Base-by-base conservation (phyloP, 495 filamentous ascomycete species). In the Ramalina intermedia region DNA sequence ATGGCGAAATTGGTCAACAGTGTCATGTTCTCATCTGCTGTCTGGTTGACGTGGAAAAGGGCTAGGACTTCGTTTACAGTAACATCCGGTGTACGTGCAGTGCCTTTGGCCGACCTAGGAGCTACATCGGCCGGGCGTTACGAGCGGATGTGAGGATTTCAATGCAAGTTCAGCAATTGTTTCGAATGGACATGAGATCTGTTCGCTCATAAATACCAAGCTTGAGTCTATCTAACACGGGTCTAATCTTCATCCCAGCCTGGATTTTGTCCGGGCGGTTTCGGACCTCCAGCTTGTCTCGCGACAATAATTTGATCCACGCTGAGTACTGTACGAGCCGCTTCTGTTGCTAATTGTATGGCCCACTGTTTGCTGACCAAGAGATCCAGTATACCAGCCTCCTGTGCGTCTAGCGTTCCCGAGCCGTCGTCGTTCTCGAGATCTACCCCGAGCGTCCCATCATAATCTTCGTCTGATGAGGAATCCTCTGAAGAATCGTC, bases 241-340 rank as follows among this genome's bases (percentile, higher is more conserved):
- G 17, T 45, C 45, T 52, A 94, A 69, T 96, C 90, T 68, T 96
- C 87, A 68, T 99, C 93, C 93, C 93, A 99, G 74, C 94, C 91
- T 52, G 87, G 77, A 71, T 94, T 95, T 41, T 86, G 88, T 7
- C 50, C 57, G 12, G 93, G 91, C 27, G 87, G 87, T 71, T 99
- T 99, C 27, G 93, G 93, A 35, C 93, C 93, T 60, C 93, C 93
- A 21, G 93, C 93, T 68, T 96, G 90, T 66, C 89, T 80, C 45
- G 93, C 88, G 42, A 99, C 93, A 61, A 99, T 99, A 58, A 99
- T 96, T 70, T 99, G 93, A 68, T 99, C 93, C 14, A 99, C 93
- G 36, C 88, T 90, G 52, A 99, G 72, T 36, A 99, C 84, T 39
- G 93, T 96, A 49, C 93, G 78, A 43, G 85, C 90, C 41, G 91